These are phyloP conservation scores for Flaveria sonorensis DNA, from an alignment of 129 eudicot genomes.

Conservation along the genomic window DNA sequence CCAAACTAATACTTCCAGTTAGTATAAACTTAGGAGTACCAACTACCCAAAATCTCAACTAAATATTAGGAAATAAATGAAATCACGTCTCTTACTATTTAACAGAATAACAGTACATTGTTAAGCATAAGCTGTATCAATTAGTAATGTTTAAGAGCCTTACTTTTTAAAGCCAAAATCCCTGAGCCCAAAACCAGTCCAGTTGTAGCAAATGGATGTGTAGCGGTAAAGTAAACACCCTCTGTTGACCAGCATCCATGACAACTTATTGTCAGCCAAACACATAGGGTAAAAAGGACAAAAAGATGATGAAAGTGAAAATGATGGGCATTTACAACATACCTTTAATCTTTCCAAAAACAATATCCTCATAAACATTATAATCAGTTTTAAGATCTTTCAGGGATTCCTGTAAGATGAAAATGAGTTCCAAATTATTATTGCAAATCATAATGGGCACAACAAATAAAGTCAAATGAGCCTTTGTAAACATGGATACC, in stretches of 20 bases:
- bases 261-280: constrained; percentile 18
- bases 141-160: constrained; percentile 23
- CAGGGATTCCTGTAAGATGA: constrained; percentile 61
- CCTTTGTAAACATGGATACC: neutral
- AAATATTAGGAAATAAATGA: constrained; percentile 6
- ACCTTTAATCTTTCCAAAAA: constrained; percentile 84
- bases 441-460: neutral
- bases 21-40: neutral
- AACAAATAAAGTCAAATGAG: neutral
- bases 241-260: constrained; percentile 52
- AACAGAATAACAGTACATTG: neutral
- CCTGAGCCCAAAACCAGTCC: constrained; percentile 75
- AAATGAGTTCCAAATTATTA: constrained; percentile 8
- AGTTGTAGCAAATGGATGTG: constrained; percentile 65
- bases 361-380: constrained; percentile 60
- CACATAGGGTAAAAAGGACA: neutral
- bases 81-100: neutral
- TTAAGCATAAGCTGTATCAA: constrained; percentile 15
- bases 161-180: constrained; percentile 63
- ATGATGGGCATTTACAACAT: constrained; percentile 9
- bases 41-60: constrained; percentile 1
- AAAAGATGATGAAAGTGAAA: neutral
- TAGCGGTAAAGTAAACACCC: constrained; percentile 69
- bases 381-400: constrained; percentile 67
- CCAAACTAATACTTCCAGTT: neutral